Evolutionary conservation across 768 basidiomycete genomes (phyloP).

Genomic region (Leccinum uliginosum): DNA sequence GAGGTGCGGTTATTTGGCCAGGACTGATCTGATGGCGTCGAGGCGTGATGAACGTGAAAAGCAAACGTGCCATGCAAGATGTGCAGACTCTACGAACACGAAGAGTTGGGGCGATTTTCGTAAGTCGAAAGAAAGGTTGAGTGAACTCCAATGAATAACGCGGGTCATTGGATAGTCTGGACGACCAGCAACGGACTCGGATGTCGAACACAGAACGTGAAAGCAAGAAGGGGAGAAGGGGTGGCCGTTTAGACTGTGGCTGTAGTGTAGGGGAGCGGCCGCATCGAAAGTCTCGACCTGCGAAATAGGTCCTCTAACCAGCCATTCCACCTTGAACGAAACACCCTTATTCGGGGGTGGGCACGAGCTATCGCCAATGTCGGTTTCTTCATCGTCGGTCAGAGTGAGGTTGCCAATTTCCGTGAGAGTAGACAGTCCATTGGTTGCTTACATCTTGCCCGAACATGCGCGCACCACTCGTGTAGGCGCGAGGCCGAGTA

Average conservation of each 20-base stretch:
- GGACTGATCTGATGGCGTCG: slow-evolving; percentile 10
- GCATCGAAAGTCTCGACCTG: slow-evolving; percentile 72
- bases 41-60: slow-evolving; percentile 14
- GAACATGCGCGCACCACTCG: slow-evolving; percentile 62
- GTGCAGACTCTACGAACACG: slow-evolving; percentile 6
- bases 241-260: not conserved
- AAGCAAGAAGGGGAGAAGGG: slow-evolving; percentile 2
- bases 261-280: slow-evolving; percentile 10
- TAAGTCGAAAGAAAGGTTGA: slow-evolving; percentile 8
- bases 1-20: no score
- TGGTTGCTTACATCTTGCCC: slow-evolving; percentile 72
- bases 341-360: slow-evolving; percentile 65
- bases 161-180: slow-evolving; percentile 4
- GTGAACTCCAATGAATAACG: slow-evolving; percentile 2
- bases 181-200: slow-evolving; percentile 6
- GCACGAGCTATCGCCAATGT: slow-evolving; percentile 84
- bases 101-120: slow-evolving; percentile 11
- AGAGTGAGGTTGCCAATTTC: slow-evolving; percentile 61
- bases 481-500: slow-evolving; percentile 60
- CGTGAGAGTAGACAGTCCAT: slow-evolving; percentile 56
- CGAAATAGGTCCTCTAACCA: slow-evolving; percentile 44
- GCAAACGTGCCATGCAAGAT: slow-evolving; percentile 14
- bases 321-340: slow-evolving; percentile 55
- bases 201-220: slow-evolving; percentile 3
- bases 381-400: slow-evolving; percentile 73